These are phyloP conservation scores for Acanthamoeba royreba DNA, from an alignment of 208 protist species.

Conservation along the genomic window DNA sequence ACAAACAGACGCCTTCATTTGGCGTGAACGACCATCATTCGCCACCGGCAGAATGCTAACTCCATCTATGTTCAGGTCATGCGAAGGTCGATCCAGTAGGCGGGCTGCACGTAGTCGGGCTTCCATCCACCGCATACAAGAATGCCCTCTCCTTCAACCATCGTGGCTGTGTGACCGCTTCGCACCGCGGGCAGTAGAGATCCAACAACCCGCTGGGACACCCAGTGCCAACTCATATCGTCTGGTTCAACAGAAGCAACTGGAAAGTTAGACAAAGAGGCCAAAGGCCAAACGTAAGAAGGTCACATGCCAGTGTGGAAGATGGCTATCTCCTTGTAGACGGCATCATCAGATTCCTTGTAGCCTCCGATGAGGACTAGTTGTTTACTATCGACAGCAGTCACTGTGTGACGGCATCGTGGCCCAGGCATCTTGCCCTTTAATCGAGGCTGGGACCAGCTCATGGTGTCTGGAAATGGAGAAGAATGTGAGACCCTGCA, in stretches of 20 bases:
- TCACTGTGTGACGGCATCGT: not conserved
- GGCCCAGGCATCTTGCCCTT: not conserved
- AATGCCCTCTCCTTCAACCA: not conserved
- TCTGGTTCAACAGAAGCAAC: too few relatives aligned
- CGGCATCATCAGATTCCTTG: not conserved
- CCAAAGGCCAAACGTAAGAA: not conserved
- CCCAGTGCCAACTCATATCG: not conserved
- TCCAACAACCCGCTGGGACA: not conserved
- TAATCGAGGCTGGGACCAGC: not conserved
- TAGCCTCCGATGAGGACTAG: not conserved
- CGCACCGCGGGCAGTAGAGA: not conserved
- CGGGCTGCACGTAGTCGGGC: slow-evolving; percentile 1
- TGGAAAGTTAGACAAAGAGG: not conserved
- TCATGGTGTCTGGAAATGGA: not conserved
- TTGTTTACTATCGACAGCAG: not conserved
- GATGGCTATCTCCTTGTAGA: not conserved
- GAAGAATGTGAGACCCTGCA: not conserved
- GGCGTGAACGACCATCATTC: too few relatives aligned
- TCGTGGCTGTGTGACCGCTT: not conserved
- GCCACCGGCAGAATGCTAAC: too few relatives aligned
- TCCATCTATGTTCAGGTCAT: not conserved
- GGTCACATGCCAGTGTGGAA: not conserved
- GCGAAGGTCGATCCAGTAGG: not conserved
- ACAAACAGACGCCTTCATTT: too few relatives aligned
- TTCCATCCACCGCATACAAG: not conserved